phyloP scores from a whole-genome alignment of 352 stramenopile species.

The Globisporangium ultimum region DNA sequence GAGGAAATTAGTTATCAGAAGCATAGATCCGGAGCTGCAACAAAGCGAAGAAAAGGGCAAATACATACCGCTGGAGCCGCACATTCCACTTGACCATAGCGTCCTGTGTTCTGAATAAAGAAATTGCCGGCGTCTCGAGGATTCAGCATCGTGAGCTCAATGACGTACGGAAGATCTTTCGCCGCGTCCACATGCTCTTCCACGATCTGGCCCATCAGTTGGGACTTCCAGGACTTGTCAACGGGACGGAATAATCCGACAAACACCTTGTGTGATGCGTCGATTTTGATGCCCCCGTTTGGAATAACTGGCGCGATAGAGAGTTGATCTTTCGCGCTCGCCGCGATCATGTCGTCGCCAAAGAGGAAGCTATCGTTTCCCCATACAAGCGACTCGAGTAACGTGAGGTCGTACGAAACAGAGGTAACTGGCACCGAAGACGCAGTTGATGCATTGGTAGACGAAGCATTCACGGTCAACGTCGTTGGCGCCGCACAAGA shows the following conservation, averaged over 20 bases:
- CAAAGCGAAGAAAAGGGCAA: not conserved
- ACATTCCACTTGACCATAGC: constrained; percentile 73
- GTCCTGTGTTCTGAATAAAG: constrained; percentile 59
- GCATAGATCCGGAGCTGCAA: not conserved
- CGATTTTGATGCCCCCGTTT: constrained; percentile 40
- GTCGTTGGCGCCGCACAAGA: constrained; percentile 43
- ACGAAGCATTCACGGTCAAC: constrained; percentile 33
- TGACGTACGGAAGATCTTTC: constrained; percentile 47
- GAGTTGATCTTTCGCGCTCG: constrained; percentile 16
- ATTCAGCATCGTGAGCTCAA: constrained; percentile 56
- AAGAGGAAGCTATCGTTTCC: constrained; percentile 61
- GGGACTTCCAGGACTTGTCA: constrained; percentile 40
- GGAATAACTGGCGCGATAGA: constrained; percentile 36
- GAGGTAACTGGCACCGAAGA: no score
- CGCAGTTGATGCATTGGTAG: constrained; percentile 1
- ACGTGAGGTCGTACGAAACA: constrained; percentile 69
- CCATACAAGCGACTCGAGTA: constrained; percentile 67
- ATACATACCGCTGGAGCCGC: constrained; percentile 54
- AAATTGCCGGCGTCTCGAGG: constrained; percentile 54
- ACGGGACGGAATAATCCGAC: constrained; percentile 62
- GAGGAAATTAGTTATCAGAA: not conserved
- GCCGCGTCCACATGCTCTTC: constrained; percentile 51
- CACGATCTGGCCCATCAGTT: constrained; percentile 56
- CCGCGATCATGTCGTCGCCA: constrained; percentile 27
- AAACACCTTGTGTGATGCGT: constrained; percentile 46